Evolutionary conservation across 2,329 filamentous ascomycete species (phyloP).

Genomic region (Botryotinia narcissicola): DNA sequence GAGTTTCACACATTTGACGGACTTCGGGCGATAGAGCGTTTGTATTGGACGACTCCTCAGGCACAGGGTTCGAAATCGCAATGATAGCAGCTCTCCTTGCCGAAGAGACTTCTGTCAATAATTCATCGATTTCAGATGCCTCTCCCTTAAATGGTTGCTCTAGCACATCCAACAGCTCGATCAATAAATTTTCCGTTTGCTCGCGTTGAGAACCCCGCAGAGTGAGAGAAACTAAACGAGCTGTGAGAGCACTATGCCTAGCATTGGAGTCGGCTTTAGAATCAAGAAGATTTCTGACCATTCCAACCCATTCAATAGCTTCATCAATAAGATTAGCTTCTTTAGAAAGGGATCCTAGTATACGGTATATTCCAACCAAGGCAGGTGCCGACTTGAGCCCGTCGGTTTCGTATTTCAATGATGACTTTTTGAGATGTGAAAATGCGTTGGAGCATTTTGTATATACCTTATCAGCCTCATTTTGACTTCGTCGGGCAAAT

Average conservation of each 20-base stretch:
- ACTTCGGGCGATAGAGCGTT: slow-evolving; percentile 28
- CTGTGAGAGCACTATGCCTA: slow-evolving; percentile 48
- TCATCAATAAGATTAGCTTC: slow-evolving; percentile 48
- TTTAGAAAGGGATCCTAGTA: slow-evolving; percentile 51
- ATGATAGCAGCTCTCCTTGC: slow-evolving; percentile 54
- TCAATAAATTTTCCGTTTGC: slow-evolving; percentile 45
- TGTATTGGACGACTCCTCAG: slow-evolving; percentile 3
- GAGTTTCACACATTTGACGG: slow-evolving; percentile 49
- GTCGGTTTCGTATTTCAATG: slow-evolving; percentile 27
- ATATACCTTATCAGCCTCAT: slow-evolving; percentile 28
- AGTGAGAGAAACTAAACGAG: slow-evolving; percentile 54
- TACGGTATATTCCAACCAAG: slow-evolving; percentile 44
- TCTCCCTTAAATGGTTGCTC: slow-evolving; percentile 60
- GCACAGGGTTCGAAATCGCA: neutral
- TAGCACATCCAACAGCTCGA: slow-evolving; percentile 52
- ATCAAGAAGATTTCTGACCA: slow-evolving; percentile 39
- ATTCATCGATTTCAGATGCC: slow-evolving; percentile 57
- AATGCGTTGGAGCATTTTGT: slow-evolving; percentile 28
- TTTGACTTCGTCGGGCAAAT: slow-evolving; percentile 52
- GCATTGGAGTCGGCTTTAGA: slow-evolving; percentile 33
- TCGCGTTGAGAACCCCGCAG: slow-evolving; percentile 47
- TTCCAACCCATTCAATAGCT: slow-evolving; percentile 55
- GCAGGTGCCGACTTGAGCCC: slow-evolving; percentile 23
- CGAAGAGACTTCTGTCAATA: slow-evolving; percentile 55
- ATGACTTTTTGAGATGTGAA: slow-evolving; percentile 26